A percentile compares a stretch with the other conserved stretches of the same genome.
Conservation (phyloP, 2,329 filamentous ascomycete species). For the Alternaria rosae region DNA sequence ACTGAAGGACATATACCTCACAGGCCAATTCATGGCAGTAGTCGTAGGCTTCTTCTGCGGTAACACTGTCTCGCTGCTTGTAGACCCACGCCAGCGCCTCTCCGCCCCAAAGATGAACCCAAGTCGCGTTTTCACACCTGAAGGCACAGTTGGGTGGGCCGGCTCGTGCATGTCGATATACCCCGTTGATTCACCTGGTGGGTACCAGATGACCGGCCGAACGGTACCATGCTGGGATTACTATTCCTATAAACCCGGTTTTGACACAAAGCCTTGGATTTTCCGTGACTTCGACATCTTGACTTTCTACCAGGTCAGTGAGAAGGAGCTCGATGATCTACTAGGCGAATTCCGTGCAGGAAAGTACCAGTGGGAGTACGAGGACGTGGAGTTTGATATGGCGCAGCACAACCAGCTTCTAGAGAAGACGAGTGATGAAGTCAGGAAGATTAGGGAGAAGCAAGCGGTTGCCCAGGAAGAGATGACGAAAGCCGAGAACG, state of each 20-base stretch:
- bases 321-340: constrained; percentile 60
- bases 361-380: constrained; percentile 60
- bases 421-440: constrained; percentile 56
- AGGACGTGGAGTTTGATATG: constrained; percentile 63
- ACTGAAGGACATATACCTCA: constrained; percentile 61
- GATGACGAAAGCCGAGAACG: constrained; percentile 58
- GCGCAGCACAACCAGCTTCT: constrained; percentile 61
- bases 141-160: constrained; percentile 64
- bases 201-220: constrained; percentile 63
- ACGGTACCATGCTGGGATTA: constrained; percentile 64
- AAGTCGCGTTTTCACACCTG: constrained; percentile 63
- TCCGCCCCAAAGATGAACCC: constrained; percentile 65
- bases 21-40: constrained; percentile 60
- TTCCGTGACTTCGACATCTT: constrained; percentile 66
- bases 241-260: constrained; percentile 61
- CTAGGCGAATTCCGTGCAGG: constrained; percentile 60
- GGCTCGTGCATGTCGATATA: constrained; percentile 64
- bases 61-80: constrained; percentile 60
- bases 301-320: constrained; percentile 62
- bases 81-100: constrained; percentile 63
- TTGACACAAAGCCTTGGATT: constrained; percentile 59
- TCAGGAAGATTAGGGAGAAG: constrained; percentile 53
- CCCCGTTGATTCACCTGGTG: constrained; percentile 64
- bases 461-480: constrained; percentile 59
- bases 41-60: constrained; percentile 64